phyloP scores from a whole-genome alignment of 2,329 filamentous ascomycete genomes.

The Colletotrichum noveboracense region DNA sequence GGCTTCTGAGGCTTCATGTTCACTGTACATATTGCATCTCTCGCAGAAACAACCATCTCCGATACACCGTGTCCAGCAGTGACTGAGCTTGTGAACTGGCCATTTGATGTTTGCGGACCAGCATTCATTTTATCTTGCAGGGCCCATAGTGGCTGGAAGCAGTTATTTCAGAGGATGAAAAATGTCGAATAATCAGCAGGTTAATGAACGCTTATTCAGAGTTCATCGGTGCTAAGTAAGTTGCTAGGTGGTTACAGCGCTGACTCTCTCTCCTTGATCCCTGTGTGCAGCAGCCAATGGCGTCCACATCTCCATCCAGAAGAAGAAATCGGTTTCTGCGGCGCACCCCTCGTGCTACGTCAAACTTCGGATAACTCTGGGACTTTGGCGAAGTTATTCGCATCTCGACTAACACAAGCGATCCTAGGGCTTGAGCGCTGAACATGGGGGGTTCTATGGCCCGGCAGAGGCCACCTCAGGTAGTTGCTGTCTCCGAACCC shows the following conservation, averaged over 20 bases:
- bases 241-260: not conserved
- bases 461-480: not conserved
- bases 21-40: not conserved
- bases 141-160: not conserved
- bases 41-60: not conserved
- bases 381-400: not conserved
- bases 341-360: not conserved
- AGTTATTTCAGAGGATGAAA: not conserved
- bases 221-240: not conserved
- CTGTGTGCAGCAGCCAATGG: not conserved
- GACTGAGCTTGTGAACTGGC: not conserved
- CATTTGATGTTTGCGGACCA: not conserved
- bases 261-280: not conserved
- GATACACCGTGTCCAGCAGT: not conserved
- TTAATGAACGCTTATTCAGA: not conserved
- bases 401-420: not conserved
- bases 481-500: not conserved
- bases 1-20: not conserved
- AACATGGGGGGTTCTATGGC: not conserved
- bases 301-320: not conserved
- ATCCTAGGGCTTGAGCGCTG: not conserved
- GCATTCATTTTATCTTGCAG: not conserved
- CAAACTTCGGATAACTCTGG: not conserved
- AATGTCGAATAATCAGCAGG: not conserved
- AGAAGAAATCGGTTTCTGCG: not conserved